A percentile compares a stretch with the other conserved stretches of the same genome.
These are phyloP conservation scores for Cryphonectria nitschkei DNA, from an alignment of 2,329 filamentous ascomycete genomes.

Conservation along the genomic window DNA sequence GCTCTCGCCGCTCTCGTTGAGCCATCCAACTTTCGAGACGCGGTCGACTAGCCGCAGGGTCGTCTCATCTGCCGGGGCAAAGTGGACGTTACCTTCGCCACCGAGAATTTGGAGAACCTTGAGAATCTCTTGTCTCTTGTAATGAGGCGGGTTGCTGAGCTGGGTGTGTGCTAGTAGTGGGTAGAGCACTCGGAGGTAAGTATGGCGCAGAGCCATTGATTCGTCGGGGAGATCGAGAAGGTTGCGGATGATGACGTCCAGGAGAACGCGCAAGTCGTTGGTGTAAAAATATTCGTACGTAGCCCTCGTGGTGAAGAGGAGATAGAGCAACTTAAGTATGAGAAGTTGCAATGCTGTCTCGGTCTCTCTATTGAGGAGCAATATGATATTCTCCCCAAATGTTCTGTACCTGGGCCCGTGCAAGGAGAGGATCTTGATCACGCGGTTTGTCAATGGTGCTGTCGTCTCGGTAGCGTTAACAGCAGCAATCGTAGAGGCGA, in stretches of 20 bases:
- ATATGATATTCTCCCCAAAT: constrained; percentile 96
- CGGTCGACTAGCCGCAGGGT: constrained; percentile 76
- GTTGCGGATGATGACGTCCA: constrained; percentile 96
- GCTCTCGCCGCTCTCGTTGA: constrained; percentile 50
- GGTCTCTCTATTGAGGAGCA: constrained; percentile 91
- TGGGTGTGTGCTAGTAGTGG: constrained; percentile 92
- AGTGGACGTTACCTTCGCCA: constrained; percentile 70
- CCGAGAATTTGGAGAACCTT: constrained; percentile 75
- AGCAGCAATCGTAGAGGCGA: constrained; percentile 63
- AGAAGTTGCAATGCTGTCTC: constrained; percentile 93
- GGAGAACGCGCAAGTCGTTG: constrained; percentile 89
- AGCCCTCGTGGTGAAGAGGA: constrained; percentile 87
- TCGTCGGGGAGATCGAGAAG: constrained; percentile 94
- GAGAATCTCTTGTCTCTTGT: constrained; percentile 85
- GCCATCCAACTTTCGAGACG: constrained; percentile 74
- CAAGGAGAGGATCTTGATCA: constrained; percentile 86
- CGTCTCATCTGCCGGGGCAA: constrained; percentile 80
- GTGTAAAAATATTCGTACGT: constrained; percentile 99
- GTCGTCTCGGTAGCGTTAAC: constrained; percentile 43
- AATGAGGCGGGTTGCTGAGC: constrained; percentile 81
- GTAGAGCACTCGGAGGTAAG: constrained; percentile 90
- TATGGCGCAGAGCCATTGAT: constrained; percentile 77
- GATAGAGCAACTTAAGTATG: constrained; percentile 94
- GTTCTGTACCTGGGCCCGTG: constrained; percentile 84
- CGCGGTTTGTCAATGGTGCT: constrained; percentile 79